Evolutionary conservation across 768 basidiomycete species (phyloP).

Genomic region (Hypholoma fasciculare): DNA sequence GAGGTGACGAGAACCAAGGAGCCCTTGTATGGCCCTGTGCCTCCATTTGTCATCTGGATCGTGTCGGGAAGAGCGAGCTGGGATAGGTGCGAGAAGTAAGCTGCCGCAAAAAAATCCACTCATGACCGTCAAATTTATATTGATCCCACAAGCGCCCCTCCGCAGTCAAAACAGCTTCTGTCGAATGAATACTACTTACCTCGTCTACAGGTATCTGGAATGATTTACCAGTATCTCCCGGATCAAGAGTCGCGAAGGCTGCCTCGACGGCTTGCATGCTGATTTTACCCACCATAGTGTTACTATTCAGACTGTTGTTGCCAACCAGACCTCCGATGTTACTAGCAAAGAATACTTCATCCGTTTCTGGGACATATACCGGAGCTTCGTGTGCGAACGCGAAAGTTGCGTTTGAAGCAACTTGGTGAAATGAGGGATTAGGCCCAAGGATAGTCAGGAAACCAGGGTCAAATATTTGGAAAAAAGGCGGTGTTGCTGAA

Average conservation of each 20-base stretch:
- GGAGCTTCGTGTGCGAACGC: conserved; percentile 83
- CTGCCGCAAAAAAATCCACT: neutral
- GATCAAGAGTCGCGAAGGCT: conserved; percentile 36
- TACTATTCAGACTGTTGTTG: conserved; percentile 60
- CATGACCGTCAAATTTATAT: neutral
- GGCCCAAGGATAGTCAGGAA: conserved; percentile 63
- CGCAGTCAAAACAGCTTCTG: neutral
- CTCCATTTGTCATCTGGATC: conserved; percentile 72
- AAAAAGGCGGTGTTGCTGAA: conserved; percentile 54
- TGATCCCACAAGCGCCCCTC: neutral
- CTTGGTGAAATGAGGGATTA: conserved; percentile 54
- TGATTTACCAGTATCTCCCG: conserved; percentile 21
- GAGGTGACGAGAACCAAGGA: conserved; percentile 63
- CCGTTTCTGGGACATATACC: conserved; percentile 62
- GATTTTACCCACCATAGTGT: conserved; percentile 64
- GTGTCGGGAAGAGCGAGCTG: conserved; percentile 59
- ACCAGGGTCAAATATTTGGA: conserved; percentile 47
- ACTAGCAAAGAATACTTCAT: conserved; percentile 73
- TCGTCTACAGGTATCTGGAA: conserved; percentile 52
- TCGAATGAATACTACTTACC: conserved; percentile 23
- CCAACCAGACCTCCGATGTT: conserved; percentile 68
- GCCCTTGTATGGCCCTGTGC: conserved; percentile 61
- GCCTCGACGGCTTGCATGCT: conserved; percentile 54
- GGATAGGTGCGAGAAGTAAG: conserved; percentile 4
- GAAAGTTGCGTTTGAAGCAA: conserved; percentile 61